phyloP scores from a whole-genome alignment of 768 basidiomycete genomes.

The Pholiota microspora region DNA sequence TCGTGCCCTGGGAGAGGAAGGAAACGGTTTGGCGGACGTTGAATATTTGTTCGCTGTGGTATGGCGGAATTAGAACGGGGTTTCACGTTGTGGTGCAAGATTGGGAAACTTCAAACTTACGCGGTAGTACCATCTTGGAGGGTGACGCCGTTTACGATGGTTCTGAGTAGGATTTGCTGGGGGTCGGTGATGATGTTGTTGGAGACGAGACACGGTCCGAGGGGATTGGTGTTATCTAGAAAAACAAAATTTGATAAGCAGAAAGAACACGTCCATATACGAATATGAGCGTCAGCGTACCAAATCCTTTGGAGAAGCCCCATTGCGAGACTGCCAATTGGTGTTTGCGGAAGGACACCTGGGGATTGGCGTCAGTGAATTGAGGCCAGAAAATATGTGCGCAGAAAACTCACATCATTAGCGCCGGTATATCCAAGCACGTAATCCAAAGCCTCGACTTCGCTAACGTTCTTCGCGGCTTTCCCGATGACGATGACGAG shows the following conservation, averaged over 20 bases:
- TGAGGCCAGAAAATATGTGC: slow-evolving; percentile 4
- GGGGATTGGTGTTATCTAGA: slow-evolving; percentile 65
- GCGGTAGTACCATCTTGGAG: slow-evolving; percentile 80
- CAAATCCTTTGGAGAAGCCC: slow-evolving; percentile 87
- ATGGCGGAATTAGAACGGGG: background rate
- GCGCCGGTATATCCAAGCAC: slow-evolving; percentile 81
- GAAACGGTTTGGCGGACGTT: slow-evolving; percentile 72
- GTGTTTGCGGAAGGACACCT: slow-evolving; percentile 82
- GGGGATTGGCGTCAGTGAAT: background rate
- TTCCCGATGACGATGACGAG: slow-evolving; percentile 83
- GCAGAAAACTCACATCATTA: slow-evolving; percentile 56
- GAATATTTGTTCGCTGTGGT: slow-evolving; percentile 75
- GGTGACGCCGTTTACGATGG: slow-evolving; percentile 60
- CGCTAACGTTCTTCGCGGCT: slow-evolving; percentile 73
- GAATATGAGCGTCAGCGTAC: slow-evolving; percentile 33
- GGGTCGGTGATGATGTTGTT: slow-evolving; percentile 63
- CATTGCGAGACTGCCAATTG: slow-evolving; percentile 83
- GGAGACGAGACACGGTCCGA: slow-evolving; percentile 81
- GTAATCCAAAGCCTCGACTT: slow-evolving; percentile 80
- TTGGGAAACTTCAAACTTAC: slow-evolving; percentile 45
- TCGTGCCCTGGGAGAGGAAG: slow-evolving; percentile 83
- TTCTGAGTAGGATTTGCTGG: slow-evolving; percentile 59
- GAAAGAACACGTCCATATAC: background rate
- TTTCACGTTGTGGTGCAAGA: background rate
- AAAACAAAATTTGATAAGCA: background rate